Percentiles rank a stretch among this genome's conserved stretches.
These are phyloP conservation scores for Boletus vermiculosoides DNA, from an alignment of 768 basidiomycete genomes.

Conservation along the genomic window DNA sequence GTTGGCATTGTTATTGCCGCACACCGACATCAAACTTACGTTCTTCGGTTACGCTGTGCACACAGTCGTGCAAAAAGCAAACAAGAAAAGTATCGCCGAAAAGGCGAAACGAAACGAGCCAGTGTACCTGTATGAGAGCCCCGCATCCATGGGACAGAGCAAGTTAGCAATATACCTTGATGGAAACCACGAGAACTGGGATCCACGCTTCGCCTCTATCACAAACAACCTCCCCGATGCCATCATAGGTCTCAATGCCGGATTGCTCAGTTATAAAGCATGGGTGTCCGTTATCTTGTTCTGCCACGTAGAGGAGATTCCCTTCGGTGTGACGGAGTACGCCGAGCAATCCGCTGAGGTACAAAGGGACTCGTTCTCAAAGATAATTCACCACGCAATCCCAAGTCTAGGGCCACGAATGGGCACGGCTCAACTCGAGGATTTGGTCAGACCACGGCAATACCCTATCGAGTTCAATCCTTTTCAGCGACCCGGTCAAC, in stretches of 20 bases:
- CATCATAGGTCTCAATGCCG: conserved; percentile 42
- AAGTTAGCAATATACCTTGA: conserved; percentile 39
- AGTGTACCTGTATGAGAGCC: conserved; percentile 38
- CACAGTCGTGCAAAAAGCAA: conserved; percentile 33
- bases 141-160: conserved; percentile 38
- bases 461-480: conserved; percentile 34
- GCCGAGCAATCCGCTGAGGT: conserved; percentile 38
- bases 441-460: conserved; percentile 25
- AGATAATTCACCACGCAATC: conserved; percentile 28
- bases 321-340: conserved; percentile 38
- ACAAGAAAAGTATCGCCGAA: conserved; percentile 32
- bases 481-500: conserved; percentile 35
- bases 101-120: conserved; percentile 28
- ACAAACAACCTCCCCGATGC: conserved; percentile 36
- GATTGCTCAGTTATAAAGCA: conserved; percentile 34
- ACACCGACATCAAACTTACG: conserved; percentile 44
- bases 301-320: conserved; percentile 26
- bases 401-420: conserved; percentile 26
- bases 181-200: conserved; percentile 28
- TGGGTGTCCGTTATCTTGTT: conserved; percentile 40
- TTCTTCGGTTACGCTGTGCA: conserved; percentile 39
- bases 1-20: conserved; percentile 43
- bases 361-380: conserved; percentile 29
- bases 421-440: conserved; percentile 20
- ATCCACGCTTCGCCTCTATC: conserved; percentile 22